Base-by-base conservation (phyloP, 257 asterid species). In the Fraxinus pennsylvanica region DNA sequence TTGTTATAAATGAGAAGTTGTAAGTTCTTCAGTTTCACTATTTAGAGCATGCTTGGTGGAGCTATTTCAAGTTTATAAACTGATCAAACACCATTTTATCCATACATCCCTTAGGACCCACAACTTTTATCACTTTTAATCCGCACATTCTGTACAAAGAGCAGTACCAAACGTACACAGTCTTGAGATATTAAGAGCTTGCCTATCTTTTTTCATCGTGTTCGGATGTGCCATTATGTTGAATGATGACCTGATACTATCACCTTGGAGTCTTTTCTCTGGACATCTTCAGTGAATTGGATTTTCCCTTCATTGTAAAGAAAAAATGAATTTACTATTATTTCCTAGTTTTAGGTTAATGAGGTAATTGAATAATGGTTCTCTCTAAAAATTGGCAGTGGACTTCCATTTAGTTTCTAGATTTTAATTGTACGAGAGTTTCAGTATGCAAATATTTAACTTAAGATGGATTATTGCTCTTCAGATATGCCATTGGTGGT, bases 401-500 rank as follows among this genome's bases (percentile, higher is more conserved):
- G 27, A 25, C 69, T 22, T 6, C 17, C 35, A 63, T 63, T 10
- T 32, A 32, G 33, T 32, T 32, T 32, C 4, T 32, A 32, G 33
- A 32, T 32, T 32, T 4, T 32, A 32, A 3, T 32, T 32, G 33
- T 32, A 32, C 5, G 33, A 32, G 33, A 32, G 33, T 32, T 32
- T 32, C 33, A 32, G 33, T 3, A 32, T 32, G 4, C 9, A 63
- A 38, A 22, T 25, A 10, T 10, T 22, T 22, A 9, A 63, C 35
- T 63, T 72, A 57, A 41, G 67, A 74, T 74, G 75, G 3, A 30
- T 43, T 74, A 68, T 38, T 66, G 29, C 52, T 39, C 50, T 76
- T 38, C 88, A 93, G 98, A 83, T 93, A 93, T 43, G 95, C 91
- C 13, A 21, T 93, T 30, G 97, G 98, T 59, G 98, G 98, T 50